phyloP scores from a whole-genome alignment of 108 stramenopile genomes.

The Chaetoceros tenuissimus region DNA sequence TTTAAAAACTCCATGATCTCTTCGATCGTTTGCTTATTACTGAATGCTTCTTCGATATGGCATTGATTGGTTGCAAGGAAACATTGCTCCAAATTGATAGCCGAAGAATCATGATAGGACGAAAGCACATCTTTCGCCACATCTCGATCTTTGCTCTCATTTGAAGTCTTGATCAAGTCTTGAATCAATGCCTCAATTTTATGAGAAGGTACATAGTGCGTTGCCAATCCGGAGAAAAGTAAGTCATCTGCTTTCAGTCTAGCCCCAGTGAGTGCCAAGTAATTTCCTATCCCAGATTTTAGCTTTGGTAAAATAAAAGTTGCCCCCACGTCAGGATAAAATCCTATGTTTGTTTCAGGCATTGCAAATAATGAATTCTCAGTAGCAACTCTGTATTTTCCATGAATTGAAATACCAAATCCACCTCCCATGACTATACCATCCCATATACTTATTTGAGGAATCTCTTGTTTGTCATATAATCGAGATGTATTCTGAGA shows the following conservation, averaged over 20 bases:
- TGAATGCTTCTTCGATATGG: constrained; percentile 47
- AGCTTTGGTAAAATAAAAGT: constrained; percentile 86
- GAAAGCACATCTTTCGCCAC: constrained; percentile 27
- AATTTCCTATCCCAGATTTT: constrained; percentile 70
- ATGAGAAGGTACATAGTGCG: constrained; percentile 85
- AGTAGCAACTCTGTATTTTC: constrained; percentile 88
- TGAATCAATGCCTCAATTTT: constrained; percentile 38
- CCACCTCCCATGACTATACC: constrained; percentile 99
- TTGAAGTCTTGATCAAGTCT: constrained; percentile 32
- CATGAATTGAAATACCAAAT: constrained; percentile 90
- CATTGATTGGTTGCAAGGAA: constrained; percentile 32
- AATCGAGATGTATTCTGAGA: constrained; percentile 32
- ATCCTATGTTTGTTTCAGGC: constrained; percentile 96
- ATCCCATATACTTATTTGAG: constrained; percentile 91
- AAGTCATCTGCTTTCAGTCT: constrained; percentile 77
- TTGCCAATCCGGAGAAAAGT: constrained; percentile 86
- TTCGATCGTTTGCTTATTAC: constrained; percentile 35
- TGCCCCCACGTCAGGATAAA: constrained; percentile 96
- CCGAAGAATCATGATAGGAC: constrained; percentile 37
- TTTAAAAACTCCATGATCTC: constrained; percentile 40
- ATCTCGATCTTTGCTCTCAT: constrained; percentile 18
- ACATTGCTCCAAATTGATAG: constrained; percentile 29
- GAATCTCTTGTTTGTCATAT: constrained; percentile 17
- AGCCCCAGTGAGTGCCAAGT: constrained; percentile 88
- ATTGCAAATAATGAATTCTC: constrained; percentile 91